phyloP scores from a whole-genome alignment of 352 stramenopile genomes.

The Pseudoperonospora humuli region DNA sequence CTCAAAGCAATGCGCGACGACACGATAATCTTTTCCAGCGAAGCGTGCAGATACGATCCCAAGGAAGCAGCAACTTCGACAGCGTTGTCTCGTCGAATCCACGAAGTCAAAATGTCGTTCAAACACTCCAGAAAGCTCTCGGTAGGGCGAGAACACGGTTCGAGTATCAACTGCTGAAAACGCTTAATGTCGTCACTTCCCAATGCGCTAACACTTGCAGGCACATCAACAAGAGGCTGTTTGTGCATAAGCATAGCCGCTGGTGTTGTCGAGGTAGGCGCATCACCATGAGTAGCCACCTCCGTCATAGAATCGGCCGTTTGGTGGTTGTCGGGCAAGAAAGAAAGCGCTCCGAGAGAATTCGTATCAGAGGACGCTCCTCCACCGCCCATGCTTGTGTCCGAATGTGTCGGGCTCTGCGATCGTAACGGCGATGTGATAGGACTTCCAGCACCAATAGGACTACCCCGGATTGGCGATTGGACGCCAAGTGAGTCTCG shows the following conservation, averaged over 20 bases:
- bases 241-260: conserved; percentile 16
- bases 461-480: conserved; percentile 43
- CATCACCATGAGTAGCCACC: conserved; percentile 15
- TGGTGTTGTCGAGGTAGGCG: conserved; percentile 10
- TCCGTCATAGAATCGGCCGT: conserved; percentile 26
- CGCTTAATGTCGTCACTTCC: conserved; percentile 69
- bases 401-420: conserved; percentile 63
- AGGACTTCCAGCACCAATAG: conserved; percentile 39
- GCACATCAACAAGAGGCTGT: conserved; percentile 28
- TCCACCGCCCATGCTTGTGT: conserved; percentile 39
- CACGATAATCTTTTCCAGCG: conserved; percentile 68
- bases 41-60: conserved; percentile 53
- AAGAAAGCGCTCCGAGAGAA: conserved; percentile 69
- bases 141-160: conserved; percentile 48
- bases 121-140: conserved; percentile 73
- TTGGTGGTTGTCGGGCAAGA: conserved; percentile 59
- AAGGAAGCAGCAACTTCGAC: conserved; percentile 52
- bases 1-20: conserved; percentile 63
- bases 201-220: conserved; percentile 45
- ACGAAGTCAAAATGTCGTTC: conserved; percentile 80
- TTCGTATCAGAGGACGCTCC: conserved; percentile 54
- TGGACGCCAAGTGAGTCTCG: no score
- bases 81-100: conserved; percentile 71
- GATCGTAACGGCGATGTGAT: conserved; percentile 44
- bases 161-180: conserved; percentile 65